Base-by-base conservation (phyloP, 2,329 filamentous ascomycete species). In the Claviceps lovelessii region DNA sequence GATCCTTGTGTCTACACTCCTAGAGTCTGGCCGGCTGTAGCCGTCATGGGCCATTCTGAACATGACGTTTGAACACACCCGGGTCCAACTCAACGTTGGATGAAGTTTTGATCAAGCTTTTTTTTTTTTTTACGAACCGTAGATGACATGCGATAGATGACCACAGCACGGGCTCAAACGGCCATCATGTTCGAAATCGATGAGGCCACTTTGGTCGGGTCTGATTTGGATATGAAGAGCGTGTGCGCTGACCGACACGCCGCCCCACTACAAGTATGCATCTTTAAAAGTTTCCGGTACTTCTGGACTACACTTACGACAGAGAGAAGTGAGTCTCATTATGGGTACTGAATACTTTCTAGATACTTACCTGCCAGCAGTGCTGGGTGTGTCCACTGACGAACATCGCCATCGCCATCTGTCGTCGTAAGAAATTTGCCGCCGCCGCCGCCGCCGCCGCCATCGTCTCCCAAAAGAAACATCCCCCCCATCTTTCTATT, bases 401-500 rank as follows among this genome's bases (percentile, higher is more conserved):
- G 48, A 44, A 55, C 51, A 46, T 55, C 54, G 51, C 51, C 50
- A 41, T 51, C 49, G 35, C 49, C 50, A 53, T 50, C 29, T 9
- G 49, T 55, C 45, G 51, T 48, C 19, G 47, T 44, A 49, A 41
- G 39, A 41, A 41, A n/a, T 41, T 39, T 8, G 31, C 31, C 31
- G 31, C n/a, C n/a, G n/a, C n/a, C 23, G 23, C 31, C 39, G 45
- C 49, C 54, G 49, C 46, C 31, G 50, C 54, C 45, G 39, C 42
- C 41, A 45, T 31, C 31, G 17, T 39, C 47, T 37, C 37, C n/a
- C 28, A 28, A 19, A 5, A 41, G 4, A 15, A n/a, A 6, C 39
- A 17, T 23, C 13, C 35, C 49, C 49, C 33, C 33, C 31, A n/a
- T 28, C 23, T 10, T 37, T 10, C 9, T 51, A 5, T 17, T 17